Evolutionary conservation across 148 eudicot species (phyloP).

Genomic region (Pouteria glomerata): DNA sequence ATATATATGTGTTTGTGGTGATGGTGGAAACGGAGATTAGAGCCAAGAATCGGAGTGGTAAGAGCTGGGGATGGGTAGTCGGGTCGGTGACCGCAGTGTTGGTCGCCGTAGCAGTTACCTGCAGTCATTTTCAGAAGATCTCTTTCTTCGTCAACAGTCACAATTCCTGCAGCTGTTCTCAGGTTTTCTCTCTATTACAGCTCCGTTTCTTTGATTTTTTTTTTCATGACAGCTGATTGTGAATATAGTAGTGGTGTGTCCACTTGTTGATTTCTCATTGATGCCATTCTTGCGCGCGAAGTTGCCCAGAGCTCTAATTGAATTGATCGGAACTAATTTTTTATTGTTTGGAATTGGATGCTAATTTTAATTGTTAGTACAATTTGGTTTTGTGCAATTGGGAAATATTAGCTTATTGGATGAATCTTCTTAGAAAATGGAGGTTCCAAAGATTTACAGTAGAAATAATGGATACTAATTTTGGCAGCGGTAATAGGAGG

Average conservation of each 20-base stretch:
- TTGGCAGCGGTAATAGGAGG: no score
- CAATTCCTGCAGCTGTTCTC: conserved; percentile 44
- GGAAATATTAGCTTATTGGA: neutral
- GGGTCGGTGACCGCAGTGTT: conserved; percentile 39
- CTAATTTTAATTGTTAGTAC: neutral
- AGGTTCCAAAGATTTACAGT: no score
- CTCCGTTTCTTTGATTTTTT: no score
- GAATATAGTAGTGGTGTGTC: no score
- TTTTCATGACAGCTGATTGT: no score
- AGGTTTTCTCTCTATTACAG: conserved; percentile 47
- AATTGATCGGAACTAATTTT: neutral
- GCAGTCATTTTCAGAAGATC: conserved; percentile 13
- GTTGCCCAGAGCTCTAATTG: no score
- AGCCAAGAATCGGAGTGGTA: conserved; percentile 14
- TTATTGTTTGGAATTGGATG: neutral
- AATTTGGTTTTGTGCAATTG: neutral
- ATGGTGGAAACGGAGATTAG: conserved; percentile 33
- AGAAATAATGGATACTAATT: no score
- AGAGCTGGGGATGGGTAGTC: conserved; percentile 35
- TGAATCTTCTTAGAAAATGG: no score
- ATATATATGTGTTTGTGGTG: neutral
- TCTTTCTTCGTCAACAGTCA: conserved; percentile 16
- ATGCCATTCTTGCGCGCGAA: no score
- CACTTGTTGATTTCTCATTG: no score
- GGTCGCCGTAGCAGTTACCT: conserved; percentile 22